phyloP scores from a whole-genome alignment of 1,139 yeast genomes.

The Blastobotrys raffinosifermentans region DNA sequence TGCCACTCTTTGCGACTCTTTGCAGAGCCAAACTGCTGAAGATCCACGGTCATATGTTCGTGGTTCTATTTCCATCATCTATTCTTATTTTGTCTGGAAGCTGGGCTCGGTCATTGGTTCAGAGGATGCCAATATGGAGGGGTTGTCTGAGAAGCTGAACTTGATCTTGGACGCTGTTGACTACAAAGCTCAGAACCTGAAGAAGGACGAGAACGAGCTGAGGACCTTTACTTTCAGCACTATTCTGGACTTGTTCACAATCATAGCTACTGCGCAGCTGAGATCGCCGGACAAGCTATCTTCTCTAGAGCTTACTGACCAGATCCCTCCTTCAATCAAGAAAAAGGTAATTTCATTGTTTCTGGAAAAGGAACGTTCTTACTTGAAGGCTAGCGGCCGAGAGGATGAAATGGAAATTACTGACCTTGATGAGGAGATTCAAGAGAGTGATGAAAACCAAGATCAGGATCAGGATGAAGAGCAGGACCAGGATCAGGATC shows the following conservation, averaged over 20 bases:
- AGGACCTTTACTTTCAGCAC: too few species aligned
- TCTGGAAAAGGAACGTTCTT: constrained; percentile 18
- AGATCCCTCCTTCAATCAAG: too few species aligned
- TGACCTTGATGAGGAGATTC: constrained; percentile 10
- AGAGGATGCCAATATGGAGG: too few species aligned
- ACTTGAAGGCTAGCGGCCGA: constrained; percentile 14
- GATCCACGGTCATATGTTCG: neutral
- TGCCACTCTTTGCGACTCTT: too few species aligned
- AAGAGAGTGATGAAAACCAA: constrained; percentile 6
- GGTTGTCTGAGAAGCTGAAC: constrained; percentile 2
- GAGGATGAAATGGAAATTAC: constrained; percentile 12
- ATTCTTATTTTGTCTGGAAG: constrained; percentile 5
- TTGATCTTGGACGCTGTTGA: constrained; percentile 7
- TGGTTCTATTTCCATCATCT: neutral
- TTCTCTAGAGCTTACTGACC: too few species aligned
- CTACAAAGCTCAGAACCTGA: constrained; percentile 9
- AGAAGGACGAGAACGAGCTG: too few species aligned
- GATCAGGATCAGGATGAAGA: constrained; percentile 11
- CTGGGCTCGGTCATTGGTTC: too few species aligned
- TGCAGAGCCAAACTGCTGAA: too few species aligned
- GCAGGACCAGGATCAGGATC: constrained; percentile 4
- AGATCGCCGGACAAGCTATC: too few species aligned
- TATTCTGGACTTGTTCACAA: too few species aligned
- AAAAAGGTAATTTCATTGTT: constrained; percentile 18
- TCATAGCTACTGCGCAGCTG: too few species aligned